Evolutionary conservation across 352 stramenopile genomes (phyloP), one percentile per base, ranked within the genome.

Genomic region (Phytophthora capsici): DNA sequence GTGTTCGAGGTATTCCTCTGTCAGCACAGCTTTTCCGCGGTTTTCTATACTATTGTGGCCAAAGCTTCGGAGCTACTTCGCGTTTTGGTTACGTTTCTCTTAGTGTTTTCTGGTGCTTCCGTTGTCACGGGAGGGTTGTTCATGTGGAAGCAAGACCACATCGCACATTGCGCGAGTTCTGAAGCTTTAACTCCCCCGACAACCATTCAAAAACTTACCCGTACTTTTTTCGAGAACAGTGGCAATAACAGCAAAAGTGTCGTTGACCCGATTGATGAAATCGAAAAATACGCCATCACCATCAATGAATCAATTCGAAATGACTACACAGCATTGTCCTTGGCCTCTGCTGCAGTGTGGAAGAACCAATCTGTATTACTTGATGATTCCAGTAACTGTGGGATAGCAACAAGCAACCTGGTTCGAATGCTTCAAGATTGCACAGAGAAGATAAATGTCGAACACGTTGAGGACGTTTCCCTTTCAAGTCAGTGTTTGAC

Each of bases 1-100:
- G 40, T 80, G 2, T 88, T 80, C 57, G 73, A 75, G 37, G 49
- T 89, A 3, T 64, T 92, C 26, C 59, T 58, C 16, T 84, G 81
- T 46, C 63, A 73, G 9, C 69, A 86, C 41, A 81, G 77, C 44
- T 57, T 78, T 47, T 53, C 38, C 20, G 81, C 61, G 20, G 55
- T 92, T 0, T 57, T 76, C 36, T 80, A 74, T 49, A 71, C 80
- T 19, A 12, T 86, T 16, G 51, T 79, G 57, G 69, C 57, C 45
- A 77, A 85, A 25, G 60, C 44, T 4, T 60, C 64, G 3, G 64
- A 81, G 8, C 28, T 90, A 9, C 19, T 71, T 22, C 71, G 78
- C 10, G 43, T 68, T 23, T 37, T 79, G 8, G 49, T 79, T 16
- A 72, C 70, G 10, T 88, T 88, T 25, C 32, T 82, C 10, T 41